Conservation (phyloP, 2,329 filamentous ascomycete genomes). For the Fusarium burgessii region DNA sequence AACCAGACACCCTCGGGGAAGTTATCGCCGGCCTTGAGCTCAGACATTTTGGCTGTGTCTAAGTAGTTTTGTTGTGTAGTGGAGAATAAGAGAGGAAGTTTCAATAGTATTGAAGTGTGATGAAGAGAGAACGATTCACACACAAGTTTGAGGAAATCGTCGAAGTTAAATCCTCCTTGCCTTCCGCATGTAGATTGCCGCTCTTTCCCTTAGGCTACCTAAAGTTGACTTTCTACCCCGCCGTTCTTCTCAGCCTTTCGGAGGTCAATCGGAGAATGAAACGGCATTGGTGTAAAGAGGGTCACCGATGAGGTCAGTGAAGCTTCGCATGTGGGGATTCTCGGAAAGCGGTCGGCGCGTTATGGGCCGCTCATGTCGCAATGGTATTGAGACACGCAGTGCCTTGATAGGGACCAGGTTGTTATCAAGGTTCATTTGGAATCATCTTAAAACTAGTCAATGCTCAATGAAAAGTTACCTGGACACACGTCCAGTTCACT, state of each 20-base stretch:
- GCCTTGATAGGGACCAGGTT: slow-evolving; percentile 37
- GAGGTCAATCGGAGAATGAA: slow-evolving; percentile 43
- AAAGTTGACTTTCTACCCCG: slow-evolving; percentile 8
- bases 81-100: neutral
- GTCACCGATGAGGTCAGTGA: slow-evolving; percentile 44
- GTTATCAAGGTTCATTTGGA: slow-evolving; percentile 30
- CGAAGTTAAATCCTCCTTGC: slow-evolving; percentile 31
- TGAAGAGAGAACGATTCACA: slow-evolving; percentile 1
- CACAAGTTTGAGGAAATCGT: slow-evolving; percentile 12
- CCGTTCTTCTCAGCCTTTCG: slow-evolving; percentile 27
- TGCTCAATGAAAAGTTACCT: neutral
- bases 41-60: slow-evolving; percentile 59
- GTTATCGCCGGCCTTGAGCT: slow-evolving; percentile 82
- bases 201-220: slow-evolving; percentile 15
- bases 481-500: neutral
- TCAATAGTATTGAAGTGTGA: slow-evolving; percentile 9
- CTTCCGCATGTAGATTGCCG: slow-evolving; percentile 17
- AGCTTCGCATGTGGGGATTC: slow-evolving; percentile 33
- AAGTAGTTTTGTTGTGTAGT: slow-evolving; percentile 3
- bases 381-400: slow-evolving; percentile 20
- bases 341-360: slow-evolving; percentile 37
- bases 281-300: slow-evolving; percentile 37
- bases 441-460: slow-evolving; percentile 7
- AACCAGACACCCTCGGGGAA: slow-evolving; percentile 87
- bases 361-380: slow-evolving; percentile 24